Base-by-base conservation (phyloP, 192 early-diverging fungal species). In the Coemansia sp. region DNA sequence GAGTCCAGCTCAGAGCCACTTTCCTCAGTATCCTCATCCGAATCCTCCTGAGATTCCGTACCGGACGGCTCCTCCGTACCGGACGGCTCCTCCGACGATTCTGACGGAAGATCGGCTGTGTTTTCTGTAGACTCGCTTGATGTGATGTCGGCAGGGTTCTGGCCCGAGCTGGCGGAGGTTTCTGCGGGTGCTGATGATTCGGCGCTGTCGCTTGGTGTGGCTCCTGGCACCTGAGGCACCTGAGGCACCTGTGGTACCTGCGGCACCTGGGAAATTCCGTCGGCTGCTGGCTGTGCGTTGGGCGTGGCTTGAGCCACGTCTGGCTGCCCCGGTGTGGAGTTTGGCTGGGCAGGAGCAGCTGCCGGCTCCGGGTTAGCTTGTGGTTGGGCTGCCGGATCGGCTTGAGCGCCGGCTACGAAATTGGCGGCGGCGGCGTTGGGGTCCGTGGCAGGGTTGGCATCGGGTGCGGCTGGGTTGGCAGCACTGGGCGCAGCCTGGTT, bases 151-250 rank as follows among this genome's bases (percentile, higher is more conserved):
- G n/a, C 20, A n/a, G 36, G 13, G 49, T 40, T n/a, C 14, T 33
- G 33, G 36, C 43, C 47, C 30, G 56, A 21, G 56, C 43, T 47
- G 45, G 21, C 53, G 9, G 38, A 30, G 5, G 26, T 38, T 16
- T 23, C 38, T 15, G 21, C 53, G 5, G 38, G 12, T 26, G 31
- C 8, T 28, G 40, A 5, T 42, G 13, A 19, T 0, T 15, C 42
- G 8, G 63, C 63, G 28, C 21, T 50, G 0, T 33, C 50, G 5
- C 55, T 15, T 2, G 63, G 50, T 5, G 63, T 37, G 5, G 59
- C 18, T 40, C 20, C n/a, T n/a, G n/a, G n/a, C n/a, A n/a, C n/a
- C n/a, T n/a, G n/a, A n/a, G n/a, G n/a, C n/a, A n/a, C n/a, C n/a
- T n/a, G n/a, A n/a, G n/a, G n/a, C n/a, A n/a, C n/a, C n/a, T n/a